These are phyloP conservation scores for Henckelia pumila DNA, from an alignment of 257 asterid genomes.

Conservation along the genomic window DNA sequence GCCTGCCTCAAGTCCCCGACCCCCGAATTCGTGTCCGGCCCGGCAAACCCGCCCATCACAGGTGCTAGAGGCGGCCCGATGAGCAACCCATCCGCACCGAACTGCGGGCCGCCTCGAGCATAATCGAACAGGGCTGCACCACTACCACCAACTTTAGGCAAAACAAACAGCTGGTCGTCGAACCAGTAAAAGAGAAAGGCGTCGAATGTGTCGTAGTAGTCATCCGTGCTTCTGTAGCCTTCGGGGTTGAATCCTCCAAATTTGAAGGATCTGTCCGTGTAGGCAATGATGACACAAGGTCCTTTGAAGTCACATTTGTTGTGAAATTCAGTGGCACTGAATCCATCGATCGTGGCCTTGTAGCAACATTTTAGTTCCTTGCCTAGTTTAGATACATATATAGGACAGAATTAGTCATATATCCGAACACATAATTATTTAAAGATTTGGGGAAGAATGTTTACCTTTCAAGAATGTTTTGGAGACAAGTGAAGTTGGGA, in stretches of 20 bases:
- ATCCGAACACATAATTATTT: too few relatives aligned
- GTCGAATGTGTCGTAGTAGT: too few relatives aligned
- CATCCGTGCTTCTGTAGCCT: conserved; percentile 39
- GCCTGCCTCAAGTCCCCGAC: conserved; percentile 78
- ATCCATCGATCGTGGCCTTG: conserved; percentile 77
- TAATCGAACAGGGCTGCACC: conserved; percentile 93
- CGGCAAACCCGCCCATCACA: conserved; percentile 91
- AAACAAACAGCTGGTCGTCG: conserved; percentile 22
- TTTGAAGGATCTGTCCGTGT: conserved; percentile 40
- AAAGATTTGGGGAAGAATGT: background rate
- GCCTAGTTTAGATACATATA: conserved; percentile 26
- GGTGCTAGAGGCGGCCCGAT: conserved; percentile 92
- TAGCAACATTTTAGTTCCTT: conserved; percentile 83
- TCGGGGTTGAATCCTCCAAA: conserved; percentile 57
- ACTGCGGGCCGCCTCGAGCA: conserved; percentile 93
- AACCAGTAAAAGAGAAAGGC: conserved; percentile 82
- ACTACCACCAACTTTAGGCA: conserved; percentile 89
- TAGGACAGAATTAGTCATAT: too few relatives aligned
- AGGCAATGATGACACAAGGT: conserved; percentile 81
- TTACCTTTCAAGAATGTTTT: conserved; percentile 74
- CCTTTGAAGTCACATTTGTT: conserved; percentile 79
- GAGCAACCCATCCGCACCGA: conserved; percentile 86
- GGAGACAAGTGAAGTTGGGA: conserved; percentile 57
- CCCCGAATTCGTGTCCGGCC: conserved; percentile 87
- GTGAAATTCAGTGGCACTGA: conserved; percentile 78